Percentiles rank a stretch among this genome's conserved stretches.
phyloP scores from a whole-genome alignment of 1,139 yeast genomes.

The Saccharomyces uvarum region DNA sequence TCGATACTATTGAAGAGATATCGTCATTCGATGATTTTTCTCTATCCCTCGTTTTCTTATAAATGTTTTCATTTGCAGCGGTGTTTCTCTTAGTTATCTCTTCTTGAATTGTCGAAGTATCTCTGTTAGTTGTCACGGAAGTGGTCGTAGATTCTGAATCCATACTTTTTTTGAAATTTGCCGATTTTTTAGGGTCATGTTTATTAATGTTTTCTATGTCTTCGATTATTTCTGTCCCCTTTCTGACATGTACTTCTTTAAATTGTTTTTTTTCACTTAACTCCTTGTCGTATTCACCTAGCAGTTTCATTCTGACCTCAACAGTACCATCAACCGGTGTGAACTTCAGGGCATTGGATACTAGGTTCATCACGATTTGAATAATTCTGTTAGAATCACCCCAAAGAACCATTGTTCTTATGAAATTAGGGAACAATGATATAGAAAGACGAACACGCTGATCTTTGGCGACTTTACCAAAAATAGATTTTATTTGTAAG shows the following conservation, averaged over 20 bases:
- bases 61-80: neutral
- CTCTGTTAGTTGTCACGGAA: neutral
- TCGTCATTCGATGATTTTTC: constrained; percentile 1
- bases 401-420: constrained; percentile 55
- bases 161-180: neutral
- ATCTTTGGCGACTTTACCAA: constrained; percentile 73
- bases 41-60: neutral
- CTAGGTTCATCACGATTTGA: constrained; percentile 81
- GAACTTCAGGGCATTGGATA: constrained; percentile 80
- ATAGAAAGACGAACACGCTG: constrained; percentile 62
- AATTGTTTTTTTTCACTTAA: constrained; percentile 33
- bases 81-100: constrained; percentile 15
- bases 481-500: constrained; percentile 78
- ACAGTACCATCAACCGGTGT: constrained; percentile 84
- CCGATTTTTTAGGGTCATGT: neutral
- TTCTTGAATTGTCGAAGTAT: constrained; percentile 10
- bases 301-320: constrained; percentile 52
- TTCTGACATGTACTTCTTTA: constrained; percentile 35
- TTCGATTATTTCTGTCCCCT: constrained; percentile 15
- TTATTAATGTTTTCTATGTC: constrained; percentile 1
- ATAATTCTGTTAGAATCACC: constrained; percentile 85
- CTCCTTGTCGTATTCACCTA: constrained; percentile 63
- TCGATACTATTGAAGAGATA: constrained; percentile 36
- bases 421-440: constrained; percentile 49
- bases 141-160: neutral